Percentiles rank a stretch among this genome's conserved stretches.
Conservation (phyloP, 2,329 filamentous ascomycete genomes). For the Apiospora marii region DNA sequence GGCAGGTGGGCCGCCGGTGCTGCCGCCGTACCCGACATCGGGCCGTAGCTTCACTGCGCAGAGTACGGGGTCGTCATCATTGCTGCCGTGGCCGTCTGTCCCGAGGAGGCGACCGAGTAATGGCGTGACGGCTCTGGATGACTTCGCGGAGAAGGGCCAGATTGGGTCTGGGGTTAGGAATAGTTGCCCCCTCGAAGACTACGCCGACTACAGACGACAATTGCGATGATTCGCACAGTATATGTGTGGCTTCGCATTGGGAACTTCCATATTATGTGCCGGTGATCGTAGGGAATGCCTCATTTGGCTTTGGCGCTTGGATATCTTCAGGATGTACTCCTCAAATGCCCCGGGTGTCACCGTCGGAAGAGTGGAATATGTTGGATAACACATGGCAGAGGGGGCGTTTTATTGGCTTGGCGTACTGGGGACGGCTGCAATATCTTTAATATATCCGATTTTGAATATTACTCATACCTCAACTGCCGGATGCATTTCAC, state of each 20-base stretch:
- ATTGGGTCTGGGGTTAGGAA: conserved; percentile 33
- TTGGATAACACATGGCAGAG: not conserved
- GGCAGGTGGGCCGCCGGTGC: not conserved
- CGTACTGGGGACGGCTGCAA: not conserved
- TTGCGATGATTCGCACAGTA: not conserved
- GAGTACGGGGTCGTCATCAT: conserved; percentile 26
- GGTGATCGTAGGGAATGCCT: not conserved
- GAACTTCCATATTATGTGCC: not conserved
- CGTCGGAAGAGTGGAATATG: not conserved
- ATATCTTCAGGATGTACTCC: not conserved
- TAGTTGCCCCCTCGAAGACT: conserved; percentile 33
- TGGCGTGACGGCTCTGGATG: conserved; percentile 36
- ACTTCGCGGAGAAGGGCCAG: conserved; percentile 39
- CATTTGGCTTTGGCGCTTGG: not conserved
- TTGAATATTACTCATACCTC: not conserved
- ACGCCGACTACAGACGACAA: conserved; percentile 28
- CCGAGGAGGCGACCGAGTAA: conserved; percentile 25
- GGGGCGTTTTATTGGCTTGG: conserved; percentile 12
- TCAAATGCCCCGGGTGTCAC: not conserved
- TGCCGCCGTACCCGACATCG: conserved; percentile 25
- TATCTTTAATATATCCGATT: not conserved
- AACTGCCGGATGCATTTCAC: not conserved
- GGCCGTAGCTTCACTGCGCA: not conserved
- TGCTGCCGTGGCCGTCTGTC: conserved; percentile 11
- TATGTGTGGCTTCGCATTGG: not conserved